A percentile compares a stretch with the other conserved stretches of the same genome.
phyloP scores from a whole-genome alignment of 208 protist genomes.

The Crithidia bombi region DNA sequence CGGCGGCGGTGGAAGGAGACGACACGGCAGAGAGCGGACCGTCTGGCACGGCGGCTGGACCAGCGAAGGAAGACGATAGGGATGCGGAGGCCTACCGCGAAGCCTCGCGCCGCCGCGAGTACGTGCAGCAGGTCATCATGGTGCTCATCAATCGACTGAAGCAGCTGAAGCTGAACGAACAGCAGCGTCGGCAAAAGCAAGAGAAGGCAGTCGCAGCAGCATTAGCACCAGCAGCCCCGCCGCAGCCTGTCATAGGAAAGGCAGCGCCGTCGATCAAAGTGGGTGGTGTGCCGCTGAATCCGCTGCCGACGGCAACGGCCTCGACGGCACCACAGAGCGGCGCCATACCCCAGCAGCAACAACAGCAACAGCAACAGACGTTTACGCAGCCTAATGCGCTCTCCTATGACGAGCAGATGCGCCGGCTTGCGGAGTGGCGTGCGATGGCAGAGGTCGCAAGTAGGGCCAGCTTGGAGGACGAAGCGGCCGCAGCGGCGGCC shows the following conservation, averaged over 20 bases:
- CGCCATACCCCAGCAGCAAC: background rate
- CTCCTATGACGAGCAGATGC: slow-evolving; percentile 19
- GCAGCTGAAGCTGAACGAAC: slow-evolving; percentile 56
- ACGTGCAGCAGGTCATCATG: slow-evolving; percentile 69
- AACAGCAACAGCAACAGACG: slow-evolving; percentile 9
- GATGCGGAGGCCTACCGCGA: slow-evolving; percentile 32
- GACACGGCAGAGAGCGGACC: background rate
- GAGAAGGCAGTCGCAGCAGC: background rate
- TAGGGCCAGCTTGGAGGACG: slow-evolving; percentile 1
- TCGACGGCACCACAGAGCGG: background rate
- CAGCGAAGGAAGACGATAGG: background rate
- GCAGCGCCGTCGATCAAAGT: slow-evolving; percentile 11
- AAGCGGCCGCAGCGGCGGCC: slow-evolving; percentile 15
- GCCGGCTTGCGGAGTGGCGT: slow-evolving; percentile 6
- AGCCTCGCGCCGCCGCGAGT: slow-evolving; percentile 47
- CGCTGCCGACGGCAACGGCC: background rate
- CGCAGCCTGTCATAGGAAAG: slow-evolving; percentile 17
- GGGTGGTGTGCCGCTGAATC: slow-evolving; percentile 11
- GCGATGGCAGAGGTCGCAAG: slow-evolving; percentile 10
- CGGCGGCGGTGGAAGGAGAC: background rate
- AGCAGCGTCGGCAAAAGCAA: slow-evolving; percentile 25
- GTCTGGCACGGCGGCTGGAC: background rate
- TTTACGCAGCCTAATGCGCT: background rate
- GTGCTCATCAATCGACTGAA: slow-evolving; percentile 61
- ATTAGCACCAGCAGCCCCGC: background rate